Conservation (phyloP, 2,329 filamentous ascomycete species). For the Aureobasidium subglaciale region DNA sequence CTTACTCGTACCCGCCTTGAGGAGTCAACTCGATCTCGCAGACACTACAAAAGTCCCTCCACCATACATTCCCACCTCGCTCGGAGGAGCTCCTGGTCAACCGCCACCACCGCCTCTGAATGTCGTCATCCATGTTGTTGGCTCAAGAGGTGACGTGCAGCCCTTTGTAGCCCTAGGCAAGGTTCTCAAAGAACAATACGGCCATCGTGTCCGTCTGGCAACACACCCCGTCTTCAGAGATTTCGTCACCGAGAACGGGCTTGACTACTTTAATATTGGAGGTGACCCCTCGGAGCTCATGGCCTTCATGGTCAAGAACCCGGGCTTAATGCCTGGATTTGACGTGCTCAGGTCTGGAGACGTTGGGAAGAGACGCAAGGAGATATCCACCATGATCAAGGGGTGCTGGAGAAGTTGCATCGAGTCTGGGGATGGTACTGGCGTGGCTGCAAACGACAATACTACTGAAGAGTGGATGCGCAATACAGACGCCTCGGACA, state of each 20-base stretch:
- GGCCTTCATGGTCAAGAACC: slow-evolving; percentile 35
- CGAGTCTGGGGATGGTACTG: slow-evolving; percentile 20
- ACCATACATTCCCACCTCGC: slow-evolving; percentile 64
- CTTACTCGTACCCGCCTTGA: slow-evolving; percentile 58
- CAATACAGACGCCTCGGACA: slow-evolving; percentile 18
- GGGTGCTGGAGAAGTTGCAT: slow-evolving; percentile 26
- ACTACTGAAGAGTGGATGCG: slow-evolving; percentile 24
- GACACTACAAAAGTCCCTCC: slow-evolving; percentile 50
- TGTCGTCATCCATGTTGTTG: slow-evolving; percentile 68
- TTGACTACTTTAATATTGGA: slow-evolving; percentile 73
- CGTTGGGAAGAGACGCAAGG: slow-evolving; percentile 19
- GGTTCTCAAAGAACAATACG: slow-evolving; percentile 55
- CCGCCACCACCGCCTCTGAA: slow-evolving; percentile 50
- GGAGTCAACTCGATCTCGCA: slow-evolving; percentile 45
- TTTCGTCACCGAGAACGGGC: slow-evolving; percentile 61
- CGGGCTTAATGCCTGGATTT: slow-evolving; percentile 25
- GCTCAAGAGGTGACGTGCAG: slow-evolving; percentile 68
- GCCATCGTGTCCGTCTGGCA: slow-evolving; percentile 65
- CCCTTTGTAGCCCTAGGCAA: slow-evolving; percentile 66
- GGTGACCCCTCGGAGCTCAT: slow-evolving; percentile 69
- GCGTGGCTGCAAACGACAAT: slow-evolving; percentile 27
- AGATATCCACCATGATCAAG: slow-evolving; percentile 22
- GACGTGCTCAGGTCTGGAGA: slow-evolving; percentile 23
- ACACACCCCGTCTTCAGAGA: slow-evolving; percentile 63
- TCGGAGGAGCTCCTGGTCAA: slow-evolving; percentile 58